Conservation (phyloP, 2,329 filamentous ascomycete species). For the Fusarium pseudoanthophilum region DNA sequence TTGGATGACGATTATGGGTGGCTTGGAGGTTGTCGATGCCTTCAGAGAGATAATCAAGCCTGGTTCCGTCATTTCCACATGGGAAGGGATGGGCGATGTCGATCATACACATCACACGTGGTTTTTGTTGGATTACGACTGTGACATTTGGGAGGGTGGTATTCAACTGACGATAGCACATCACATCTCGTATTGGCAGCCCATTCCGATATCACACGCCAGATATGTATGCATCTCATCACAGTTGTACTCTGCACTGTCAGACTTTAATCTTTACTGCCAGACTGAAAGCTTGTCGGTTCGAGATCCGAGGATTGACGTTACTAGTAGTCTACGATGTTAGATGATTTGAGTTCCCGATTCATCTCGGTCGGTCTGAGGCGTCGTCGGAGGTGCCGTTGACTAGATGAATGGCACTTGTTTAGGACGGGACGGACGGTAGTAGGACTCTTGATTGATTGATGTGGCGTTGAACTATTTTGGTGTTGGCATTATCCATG, state of each 20-base stretch:
- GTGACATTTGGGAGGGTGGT: conserved; percentile 12
- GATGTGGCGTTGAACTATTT: conserved; percentile 2
- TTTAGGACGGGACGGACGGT: neutral
- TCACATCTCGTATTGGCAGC: neutral
- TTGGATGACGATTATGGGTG: neutral
- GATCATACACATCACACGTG: conserved; percentile 31
- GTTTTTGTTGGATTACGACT: conserved; percentile 7
- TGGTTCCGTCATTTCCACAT: conserved; percentile 27
- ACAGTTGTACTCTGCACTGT: neutral
- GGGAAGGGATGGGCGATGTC: conserved; percentile 8
- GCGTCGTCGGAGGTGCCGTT: conserved; percentile 26
- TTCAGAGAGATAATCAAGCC: neutral
- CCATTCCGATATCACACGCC: neutral
- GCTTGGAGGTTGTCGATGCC: neutral
- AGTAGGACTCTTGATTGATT: neutral
- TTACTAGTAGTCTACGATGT: neutral
- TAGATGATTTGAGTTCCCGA: conserved; percentile 1
- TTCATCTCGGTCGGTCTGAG: conserved; percentile 26
- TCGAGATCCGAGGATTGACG: neutral
- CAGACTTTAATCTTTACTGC: neutral
- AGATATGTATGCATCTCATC: neutral
- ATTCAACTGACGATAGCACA: neutral
- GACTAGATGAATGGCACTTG: neutral
- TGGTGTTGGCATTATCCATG: neutral
- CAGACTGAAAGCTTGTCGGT: neutral